Percentiles rank a stretch among this genome's conserved stretches.
Evolutionary conservation across 2,329 filamentous ascomycete genomes (phyloP).

Genomic region (Hypoxylon sp.): DNA sequence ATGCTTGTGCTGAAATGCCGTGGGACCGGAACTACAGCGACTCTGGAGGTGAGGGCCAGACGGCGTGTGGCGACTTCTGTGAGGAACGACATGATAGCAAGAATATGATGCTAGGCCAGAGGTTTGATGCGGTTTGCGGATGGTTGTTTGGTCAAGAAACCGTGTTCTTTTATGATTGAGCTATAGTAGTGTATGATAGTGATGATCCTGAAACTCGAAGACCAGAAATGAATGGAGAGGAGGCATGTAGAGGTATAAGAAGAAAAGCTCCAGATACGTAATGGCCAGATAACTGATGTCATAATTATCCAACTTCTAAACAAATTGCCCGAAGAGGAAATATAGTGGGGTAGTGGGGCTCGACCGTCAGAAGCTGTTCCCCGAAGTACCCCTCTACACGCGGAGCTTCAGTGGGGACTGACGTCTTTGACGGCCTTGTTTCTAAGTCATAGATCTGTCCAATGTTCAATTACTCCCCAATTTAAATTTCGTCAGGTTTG

Average conservation of each 20-base stretch:
- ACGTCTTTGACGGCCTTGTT: slow-evolving; percentile 33
- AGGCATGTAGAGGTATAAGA: slow-evolving; percentile 16
- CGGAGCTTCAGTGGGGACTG: slow-evolving; percentile 35
- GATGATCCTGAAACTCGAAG: neutral
- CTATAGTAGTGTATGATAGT: neutral
- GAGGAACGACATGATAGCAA: slow-evolving; percentile 67
- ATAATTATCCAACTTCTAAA: slow-evolving; percentile 37
- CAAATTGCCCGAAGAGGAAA: slow-evolving; percentile 30
- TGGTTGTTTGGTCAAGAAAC: neutral
- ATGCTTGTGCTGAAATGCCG: slow-evolving; percentile 67
- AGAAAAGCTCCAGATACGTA: neutral
- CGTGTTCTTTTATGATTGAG: neutral
- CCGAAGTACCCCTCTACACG: slow-evolving; percentile 11
- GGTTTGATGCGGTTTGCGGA: neutral
- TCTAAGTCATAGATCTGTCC: neutral
- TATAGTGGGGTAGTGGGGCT: slow-evolving; percentile 16
- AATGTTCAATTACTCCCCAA: slow-evolving; percentile 2
- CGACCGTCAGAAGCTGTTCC: neutral
- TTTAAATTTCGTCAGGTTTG: neutral
- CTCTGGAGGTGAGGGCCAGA: slow-evolving; percentile 56
- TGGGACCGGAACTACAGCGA: slow-evolving; percentile 59
- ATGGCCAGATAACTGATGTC: slow-evolving; percentile 43
- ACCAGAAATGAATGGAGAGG: neutral
- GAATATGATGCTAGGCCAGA: neutral
- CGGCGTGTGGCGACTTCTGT: slow-evolving; percentile 63